These are phyloP conservation scores for Chrysosporium keratinophilum DNA, from an alignment of 2,329 filamentous ascomycete species.

Conservation along the genomic window DNA sequence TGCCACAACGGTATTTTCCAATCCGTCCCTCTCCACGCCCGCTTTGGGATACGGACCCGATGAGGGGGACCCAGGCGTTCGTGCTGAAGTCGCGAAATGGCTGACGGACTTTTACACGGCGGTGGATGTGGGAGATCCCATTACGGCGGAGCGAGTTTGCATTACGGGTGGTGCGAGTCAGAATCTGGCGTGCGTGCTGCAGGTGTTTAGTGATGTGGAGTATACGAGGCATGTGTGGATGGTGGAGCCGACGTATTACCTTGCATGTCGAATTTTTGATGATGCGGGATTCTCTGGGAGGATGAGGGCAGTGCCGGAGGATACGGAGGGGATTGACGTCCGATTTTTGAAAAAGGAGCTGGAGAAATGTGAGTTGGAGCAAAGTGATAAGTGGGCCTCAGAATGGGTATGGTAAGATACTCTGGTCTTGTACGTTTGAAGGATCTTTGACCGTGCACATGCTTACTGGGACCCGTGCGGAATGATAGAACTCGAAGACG, in stretches of 20 bases:
- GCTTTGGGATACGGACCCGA: conserved; percentile 74
- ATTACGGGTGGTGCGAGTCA: conserved; percentile 81
- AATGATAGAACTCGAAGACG: conserved; percentile 40
- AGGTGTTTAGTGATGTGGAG: conserved; percentile 67
- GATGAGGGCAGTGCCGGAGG: conserved; percentile 62
- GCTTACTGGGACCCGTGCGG: background rate
- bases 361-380: conserved; percentile 39
- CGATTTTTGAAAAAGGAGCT: conserved; percentile 47
- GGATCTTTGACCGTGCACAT: background rate
- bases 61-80: conserved; percentile 57
- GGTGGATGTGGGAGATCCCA: conserved; percentile 20
- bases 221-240: conserved; percentile 70
- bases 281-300: conserved; percentile 63
- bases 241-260: conserved; percentile 70
- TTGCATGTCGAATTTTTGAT: conserved; percentile 76
- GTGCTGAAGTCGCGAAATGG: conserved; percentile 60
- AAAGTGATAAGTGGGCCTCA: conserved; percentile 29
- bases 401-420: conserved; percentile 34
- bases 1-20: conserved; percentile 50
- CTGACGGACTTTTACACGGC: conserved; percentile 52
- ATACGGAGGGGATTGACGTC: conserved; percentile 65
- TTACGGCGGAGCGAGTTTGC: conserved; percentile 54
- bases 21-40: conserved; percentile 48
- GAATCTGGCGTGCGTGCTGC: conserved; percentile 64
- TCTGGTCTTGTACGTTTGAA: background rate